A percentile compares a stretch with the other conserved stretches of the same genome.
phyloP scores from a whole-genome alignment of 2,329 filamentous ascomycete species.

The Ilyonectria destructans region DNA sequence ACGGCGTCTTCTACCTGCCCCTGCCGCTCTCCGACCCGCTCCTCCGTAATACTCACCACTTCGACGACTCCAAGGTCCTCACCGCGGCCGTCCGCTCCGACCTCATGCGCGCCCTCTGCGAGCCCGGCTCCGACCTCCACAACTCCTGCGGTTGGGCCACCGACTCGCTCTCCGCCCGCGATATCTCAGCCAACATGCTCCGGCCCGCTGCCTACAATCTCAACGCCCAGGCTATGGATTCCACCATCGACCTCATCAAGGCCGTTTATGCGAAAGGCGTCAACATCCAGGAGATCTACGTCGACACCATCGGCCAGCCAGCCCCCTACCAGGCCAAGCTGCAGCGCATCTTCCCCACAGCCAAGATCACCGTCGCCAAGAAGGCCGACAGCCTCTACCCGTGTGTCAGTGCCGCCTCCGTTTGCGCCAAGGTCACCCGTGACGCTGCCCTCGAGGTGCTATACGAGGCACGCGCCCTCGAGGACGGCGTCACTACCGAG shows the following conservation, averaged over 20 bases:
- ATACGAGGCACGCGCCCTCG: conserved; percentile 67
- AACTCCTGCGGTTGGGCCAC: conserved; percentile 85
- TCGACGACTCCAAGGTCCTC: conserved; percentile 96
- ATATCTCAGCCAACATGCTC: conserved; percentile 87
- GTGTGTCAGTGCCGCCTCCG: conserved; percentile 92
- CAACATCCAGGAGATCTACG: conserved; percentile 90
- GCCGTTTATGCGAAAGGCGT: conserved; percentile 84
- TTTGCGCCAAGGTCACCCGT: conserved; percentile 96
- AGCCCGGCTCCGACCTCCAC: conserved; percentile 66
- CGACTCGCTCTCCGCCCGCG: conserved; percentile 84
- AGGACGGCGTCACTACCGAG: conserved; percentile 49
- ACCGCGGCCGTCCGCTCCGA: conserved; percentile 83
- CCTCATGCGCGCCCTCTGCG: conserved; percentile 82
- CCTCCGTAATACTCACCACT: conserved; percentile 85
- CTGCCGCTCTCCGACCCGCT: conserved; percentile 79
- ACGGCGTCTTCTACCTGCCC: conserved; percentile 83
- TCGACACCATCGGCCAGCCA: conserved; percentile 93
- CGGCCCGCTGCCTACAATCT: conserved; percentile 84
- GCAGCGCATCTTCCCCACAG: conserved; percentile 85
- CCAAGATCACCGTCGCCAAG: conserved; percentile 83
- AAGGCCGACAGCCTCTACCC: conserved; percentile 96
- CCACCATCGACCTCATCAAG: conserved; percentile 86
- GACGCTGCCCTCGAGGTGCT: conserved; percentile 90
- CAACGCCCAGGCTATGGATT: conserved; percentile 96
- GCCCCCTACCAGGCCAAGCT: conserved; percentile 88